Base-by-base conservation (phyloP, 805 yeast species). In the Starmerella sp. region DNA sequence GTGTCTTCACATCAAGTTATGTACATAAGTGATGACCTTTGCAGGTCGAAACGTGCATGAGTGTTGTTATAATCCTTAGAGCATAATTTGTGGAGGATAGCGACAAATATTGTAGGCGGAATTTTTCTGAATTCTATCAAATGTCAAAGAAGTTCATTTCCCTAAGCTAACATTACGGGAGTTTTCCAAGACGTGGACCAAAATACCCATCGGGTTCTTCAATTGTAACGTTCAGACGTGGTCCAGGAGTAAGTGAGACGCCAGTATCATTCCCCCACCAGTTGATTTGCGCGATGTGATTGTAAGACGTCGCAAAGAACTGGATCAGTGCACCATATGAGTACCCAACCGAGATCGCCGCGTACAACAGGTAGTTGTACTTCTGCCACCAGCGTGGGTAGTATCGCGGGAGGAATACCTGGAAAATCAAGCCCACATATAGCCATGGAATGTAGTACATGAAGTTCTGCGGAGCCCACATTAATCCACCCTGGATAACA, bases 201-300 rank as follows among this genome's bases (percentile, higher is more conserved):
- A 68, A 68, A 54, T 65, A 64, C 17, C 67, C 71, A 3, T 51
- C 53, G 4, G 57, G 8, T 65, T 63, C n/a, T 65, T 32, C 17
- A 35, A 38, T 7, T 43, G 51, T 31, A 55, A 53, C 36, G 48
- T 31, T 41, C 4, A 48, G 44, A 7, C 55, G 42, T 6, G 51
- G 48, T 6, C 34, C 35, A 7, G 36, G 31, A 30, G 9, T 14
- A 13, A 44, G 43, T 3, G 31, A 14, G 30, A 48, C 14, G n/a
- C 34, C 46, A 8, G 50, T 54, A 5, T 54, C 48, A 34, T 80
- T 81, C 1, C 87, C 87, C 87, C 87, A 82, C 87, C 87, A 82
- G 38, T 67, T 56, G 10, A 81, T 48, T 4, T 63, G 56, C 32
- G 67, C 70, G 3, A 71, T 69, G 46, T 77, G 72, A 7, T 52